Percentiles rank a stretch among this genome's conserved stretches.
phyloP scores from a whole-genome alignment of 2,329 filamentous ascomycete species.

The Ciborinia camelliae region DNA sequence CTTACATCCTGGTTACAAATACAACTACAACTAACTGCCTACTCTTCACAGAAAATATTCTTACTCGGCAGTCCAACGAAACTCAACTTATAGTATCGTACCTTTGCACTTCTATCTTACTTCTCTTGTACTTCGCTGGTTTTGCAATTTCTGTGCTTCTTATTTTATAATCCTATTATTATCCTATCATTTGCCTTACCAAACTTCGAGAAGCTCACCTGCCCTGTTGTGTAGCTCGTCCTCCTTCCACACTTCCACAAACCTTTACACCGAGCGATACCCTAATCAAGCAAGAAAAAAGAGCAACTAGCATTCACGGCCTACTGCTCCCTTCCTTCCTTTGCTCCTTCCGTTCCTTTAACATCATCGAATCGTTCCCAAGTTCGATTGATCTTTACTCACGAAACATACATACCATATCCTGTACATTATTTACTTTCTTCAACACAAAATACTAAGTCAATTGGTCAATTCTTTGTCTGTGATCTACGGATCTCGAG shows the following conservation, averaged over 20 bases:
- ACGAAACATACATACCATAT: not conserved
- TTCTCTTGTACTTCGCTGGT: not conserved
- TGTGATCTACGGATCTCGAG: not conserved
- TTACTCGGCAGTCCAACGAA: not conserved
- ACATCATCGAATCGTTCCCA: not conserved
- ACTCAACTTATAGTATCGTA: not conserved
- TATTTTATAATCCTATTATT: not conserved
- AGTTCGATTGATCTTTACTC: not conserved
- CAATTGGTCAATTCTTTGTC: not conserved
- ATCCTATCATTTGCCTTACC: conserved; percentile 16
- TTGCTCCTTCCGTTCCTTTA: conserved; percentile 5
- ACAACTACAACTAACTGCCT: not conserved
- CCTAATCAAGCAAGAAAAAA: not conserved
- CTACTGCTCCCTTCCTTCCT: conserved; percentile 5
- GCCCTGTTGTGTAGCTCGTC: conserved; percentile 14
- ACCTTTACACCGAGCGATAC: not conserved
- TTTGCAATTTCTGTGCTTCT: not conserved
- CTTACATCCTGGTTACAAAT: not conserved
- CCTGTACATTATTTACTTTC: not conserved
- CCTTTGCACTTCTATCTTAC: not conserved
- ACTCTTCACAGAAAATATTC: not conserved
- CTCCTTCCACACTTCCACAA: conserved; percentile 14
- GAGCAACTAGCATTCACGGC: not conserved
- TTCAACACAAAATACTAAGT: not conserved
- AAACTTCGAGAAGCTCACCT: conserved; percentile 19